Percentiles rank a stretch among this genome's conserved stretches.
These are phyloP conservation scores for Phylloporus sp. DNA, from an alignment of 768 basidiomycete genomes.

Conservation along the genomic window DNA sequence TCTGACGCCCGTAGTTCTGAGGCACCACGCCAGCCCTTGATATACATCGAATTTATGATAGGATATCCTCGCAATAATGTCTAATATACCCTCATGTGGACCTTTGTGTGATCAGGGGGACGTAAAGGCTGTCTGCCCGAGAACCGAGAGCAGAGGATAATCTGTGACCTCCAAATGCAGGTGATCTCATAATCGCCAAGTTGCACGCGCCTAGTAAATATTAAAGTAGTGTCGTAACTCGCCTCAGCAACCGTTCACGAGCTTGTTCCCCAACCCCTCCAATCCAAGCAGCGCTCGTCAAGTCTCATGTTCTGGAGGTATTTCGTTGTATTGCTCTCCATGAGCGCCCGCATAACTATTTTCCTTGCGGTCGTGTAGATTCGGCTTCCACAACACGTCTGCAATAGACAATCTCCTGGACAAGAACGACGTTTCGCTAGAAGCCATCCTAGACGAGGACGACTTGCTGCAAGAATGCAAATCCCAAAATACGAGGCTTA, in stretches of 20 bases:
- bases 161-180: slow-evolving; percentile 24
- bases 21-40: slow-evolving; percentile 7
- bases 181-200: slow-evolving; percentile 16
- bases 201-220: not conserved
- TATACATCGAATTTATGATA: slow-evolving; percentile 25
- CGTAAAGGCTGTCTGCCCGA: not conserved
- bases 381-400: slow-evolving; percentile 86
- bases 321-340: slow-evolving; percentile 1
- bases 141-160: not conserved
- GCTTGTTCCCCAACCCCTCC: slow-evolving; percentile 7
- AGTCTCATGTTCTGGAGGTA: slow-evolving; percentile 48
- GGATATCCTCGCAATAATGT: slow-evolving; percentile 20
- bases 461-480: slow-evolving; percentile 96
- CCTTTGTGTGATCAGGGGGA: slow-evolving; percentile 6
- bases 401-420: slow-evolving; percentile 86
- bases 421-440: slow-evolving; percentile 84
- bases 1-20: slow-evolving; percentile 25
- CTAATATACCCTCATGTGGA: slow-evolving; percentile 23
- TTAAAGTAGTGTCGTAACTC: slow-evolving; percentile 24
- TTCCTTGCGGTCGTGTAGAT: slow-evolving; percentile 45
- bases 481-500: slow-evolving; percentile 83
- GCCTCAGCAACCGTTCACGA: slow-evolving; percentile 11
- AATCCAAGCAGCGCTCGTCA: slow-evolving; percentile 18
- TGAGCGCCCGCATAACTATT: not conserved
- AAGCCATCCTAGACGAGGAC: slow-evolving; percentile 89